Conservation (phyloP, 2,329 filamentous ascomycete genomes). For the Exophiala bonariae region DNA sequence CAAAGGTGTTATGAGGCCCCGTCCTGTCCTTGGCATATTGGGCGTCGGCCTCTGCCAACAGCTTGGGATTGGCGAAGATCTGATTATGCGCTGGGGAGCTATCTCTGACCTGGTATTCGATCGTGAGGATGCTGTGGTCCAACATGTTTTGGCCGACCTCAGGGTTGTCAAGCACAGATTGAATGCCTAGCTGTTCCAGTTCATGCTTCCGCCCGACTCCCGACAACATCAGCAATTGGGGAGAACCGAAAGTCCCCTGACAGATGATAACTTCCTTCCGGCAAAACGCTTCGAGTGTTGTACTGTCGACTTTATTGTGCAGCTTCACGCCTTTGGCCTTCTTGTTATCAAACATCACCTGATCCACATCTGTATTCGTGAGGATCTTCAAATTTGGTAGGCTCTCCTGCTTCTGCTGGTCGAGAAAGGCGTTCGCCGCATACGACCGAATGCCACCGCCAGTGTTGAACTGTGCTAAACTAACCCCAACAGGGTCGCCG, state of each 20-base stretch:
- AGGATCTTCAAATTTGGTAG: background rate
- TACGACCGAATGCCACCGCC: background rate
- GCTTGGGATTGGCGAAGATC: slow-evolving; percentile 4
- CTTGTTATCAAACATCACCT: background rate
- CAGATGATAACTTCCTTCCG: background rate
- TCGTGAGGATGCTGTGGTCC: background rate
- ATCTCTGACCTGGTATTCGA: background rate
- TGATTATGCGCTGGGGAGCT: slow-evolving; percentile 5
- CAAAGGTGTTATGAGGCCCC: slow-evolving; percentile 7
- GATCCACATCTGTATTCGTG: background rate
- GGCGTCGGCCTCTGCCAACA: slow-evolving; percentile 4
- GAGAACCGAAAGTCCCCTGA: background rate
- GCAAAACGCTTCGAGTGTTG: background rate
- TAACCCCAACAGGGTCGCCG: slow-evolving; percentile 58
- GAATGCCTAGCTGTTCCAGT: background rate
- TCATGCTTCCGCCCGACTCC: background rate
- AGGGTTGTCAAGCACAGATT: background rate
- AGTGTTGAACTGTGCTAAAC: slow-evolving; percentile 10
- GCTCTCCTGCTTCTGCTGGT: background rate
- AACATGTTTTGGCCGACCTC: background rate
- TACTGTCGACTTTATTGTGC: background rate
- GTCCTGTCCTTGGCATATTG: slow-evolving; percentile 8
- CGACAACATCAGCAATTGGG: background rate
- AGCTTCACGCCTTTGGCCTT: background rate
- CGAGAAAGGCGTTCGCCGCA: background rate